Base-by-base conservation (phyloP, 768 basidiomycete species). In the Agaricus subrufescens region DNA sequence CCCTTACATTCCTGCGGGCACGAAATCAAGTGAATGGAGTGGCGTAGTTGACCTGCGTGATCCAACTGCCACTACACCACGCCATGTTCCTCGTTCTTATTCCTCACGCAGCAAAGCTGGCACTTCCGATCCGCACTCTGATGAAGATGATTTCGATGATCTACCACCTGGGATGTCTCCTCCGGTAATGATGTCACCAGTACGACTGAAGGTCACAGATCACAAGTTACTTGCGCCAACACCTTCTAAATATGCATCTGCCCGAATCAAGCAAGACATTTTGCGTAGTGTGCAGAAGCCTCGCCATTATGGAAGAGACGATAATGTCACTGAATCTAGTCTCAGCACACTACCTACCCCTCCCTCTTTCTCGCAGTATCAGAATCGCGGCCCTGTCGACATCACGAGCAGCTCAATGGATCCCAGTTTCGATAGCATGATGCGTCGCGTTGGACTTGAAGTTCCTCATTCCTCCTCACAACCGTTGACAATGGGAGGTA, bases 11-110 rank as follows among this genome's bases (percentile, higher is more conserved):
- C 77, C 85, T 0, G 66, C 76, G 3, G 74, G 79, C 47, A 69
- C 71, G 2, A 66, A 77, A 5, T 78, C 84, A 2, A 68, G 71
- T 9, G 70, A 83, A 14, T 91, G 89, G 88, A 80, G 80, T 62
- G 89, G 89, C 9, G 69, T 93, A 34, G 85, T 91, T 34, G 82
- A 95, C 68, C 78, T 91, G 3, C 75, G 78, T 15, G 82, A 82
- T 57, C 78, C 84, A 5, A 73, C 76, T 29, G 70, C 80, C 15
- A 63, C 71, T 23, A 82, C 81, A 15, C 80, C 80, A 19, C 72
- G 66, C 53, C 55, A 64, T 3, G 40, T 58, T 44, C 76, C 72
- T 59, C 60, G 67, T 52, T 65, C 57, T 56, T 69, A 67, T 60
- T 66, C 64, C 4, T 57, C 59, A 38, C 50, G 52, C 29, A 31